These are phyloP conservation scores for Mycena amicta DNA, from an alignment of 768 basidiomycete genomes.

Conservation along the genomic window DNA sequence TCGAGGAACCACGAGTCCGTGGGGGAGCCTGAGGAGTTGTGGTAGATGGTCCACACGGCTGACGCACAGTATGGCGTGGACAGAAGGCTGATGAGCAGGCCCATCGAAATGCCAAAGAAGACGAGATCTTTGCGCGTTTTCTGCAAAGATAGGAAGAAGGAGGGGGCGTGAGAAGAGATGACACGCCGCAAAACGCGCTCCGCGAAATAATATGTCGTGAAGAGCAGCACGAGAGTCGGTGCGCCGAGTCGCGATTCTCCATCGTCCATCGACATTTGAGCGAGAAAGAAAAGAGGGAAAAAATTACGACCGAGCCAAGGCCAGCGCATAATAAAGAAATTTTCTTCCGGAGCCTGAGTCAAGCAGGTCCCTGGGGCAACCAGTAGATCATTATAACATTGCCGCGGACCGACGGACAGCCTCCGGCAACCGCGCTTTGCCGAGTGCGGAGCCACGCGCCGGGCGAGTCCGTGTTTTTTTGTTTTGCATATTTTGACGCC, in stretches of 20 bases:
- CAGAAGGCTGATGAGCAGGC: conserved; percentile 20
- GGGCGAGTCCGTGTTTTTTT: too few species aligned
- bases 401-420: too few species aligned
- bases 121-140: conserved; percentile 22
- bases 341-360: too few species aligned
- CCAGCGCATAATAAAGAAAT: too few species aligned
- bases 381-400: too few species aligned
- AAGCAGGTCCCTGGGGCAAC: too few species aligned
- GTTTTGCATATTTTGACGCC: too few species aligned
- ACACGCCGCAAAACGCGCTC: conserved; percentile 13
- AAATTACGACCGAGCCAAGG: too few species aligned
- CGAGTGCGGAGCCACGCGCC: too few species aligned
- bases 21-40: conserved; percentile 6
- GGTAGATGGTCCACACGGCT: conserved; percentile 12
- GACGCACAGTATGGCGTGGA: conserved; percentile 22
- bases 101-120: conserved; percentile 26
- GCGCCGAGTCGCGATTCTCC: conserved; percentile 8
- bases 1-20: conserved; percentile 18
- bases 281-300: too few species aligned
- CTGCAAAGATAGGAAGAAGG: conserved; percentile 15
- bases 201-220: conserved; percentile 23
- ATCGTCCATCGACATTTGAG: too few species aligned
- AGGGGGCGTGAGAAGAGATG: neutral
- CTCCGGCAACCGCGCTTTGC: too few species aligned
- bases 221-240: conserved; percentile 18